Evolutionary conservation across 2,329 filamentous ascomycete species (phyloP), one percentile per base, ranked within the genome.

Genomic region (Colletotrichum karsti): DNA sequence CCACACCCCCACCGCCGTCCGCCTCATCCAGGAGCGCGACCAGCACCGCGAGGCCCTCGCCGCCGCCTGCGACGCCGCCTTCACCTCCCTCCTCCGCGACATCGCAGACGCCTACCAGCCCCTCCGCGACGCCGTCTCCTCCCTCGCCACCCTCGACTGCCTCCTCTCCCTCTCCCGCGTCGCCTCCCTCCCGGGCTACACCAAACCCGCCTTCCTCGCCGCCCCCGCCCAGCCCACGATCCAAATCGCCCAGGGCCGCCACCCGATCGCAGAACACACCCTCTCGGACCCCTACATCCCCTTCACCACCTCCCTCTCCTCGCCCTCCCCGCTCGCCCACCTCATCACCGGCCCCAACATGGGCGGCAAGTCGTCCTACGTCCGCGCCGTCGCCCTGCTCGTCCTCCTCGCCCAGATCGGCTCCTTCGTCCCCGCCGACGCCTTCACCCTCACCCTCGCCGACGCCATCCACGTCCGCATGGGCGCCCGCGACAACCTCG

Each of bases 341-440:
- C 91, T 98, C 63, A 91, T 99, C 74, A 99, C 96, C 0, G 96
- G 96, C 0, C 96, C 96, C 30, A 99, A 99, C 82, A 99, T 99
- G 96, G 96, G 96, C 74, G 96, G 96, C 63, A 99, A 99, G 77
- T 97, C 94, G n/a, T 96, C 92, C 65, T 99, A 97, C 78, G 95
- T 99, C 22, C 93, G 96, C 59, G 93, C 95, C 72, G 90, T 97
- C 48, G 95, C 96, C 9, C 89, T 99, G 7, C 94, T 98, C 70
- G 89, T 92, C 53, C 95, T 99, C 74, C 95, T 99, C 83, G 94
- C 94, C 7, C 96, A 99, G 77, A 92, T 98, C 71, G 96, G 96
- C 56, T 97, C 93, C 39, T 99, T 95, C 78, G 94, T 99, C 1
- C 96, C 96, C 2, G 95, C 95, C 22, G 85, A 87, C 28, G 85